Base-by-base conservation (phyloP, 169 alveolate genomes). In the Babesia ovata region DNA sequence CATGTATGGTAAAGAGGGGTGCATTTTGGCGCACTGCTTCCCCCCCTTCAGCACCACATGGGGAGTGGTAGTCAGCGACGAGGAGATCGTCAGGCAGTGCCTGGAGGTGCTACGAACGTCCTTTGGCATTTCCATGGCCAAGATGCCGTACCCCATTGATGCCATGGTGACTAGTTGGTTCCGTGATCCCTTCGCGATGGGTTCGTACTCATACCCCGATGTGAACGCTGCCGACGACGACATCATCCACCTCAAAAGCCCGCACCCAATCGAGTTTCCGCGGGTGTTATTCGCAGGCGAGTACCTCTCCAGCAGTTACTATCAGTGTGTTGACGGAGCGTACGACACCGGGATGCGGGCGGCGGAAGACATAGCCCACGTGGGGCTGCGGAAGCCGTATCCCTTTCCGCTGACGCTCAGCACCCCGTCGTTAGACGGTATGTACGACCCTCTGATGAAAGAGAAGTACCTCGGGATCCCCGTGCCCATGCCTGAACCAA, bases 261-360 rank as follows among this genome's bases (percentile, higher is more conserved):
- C 94, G 8, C 91, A 90, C 62, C 94, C 94, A 19, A 50, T 75
- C 29, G 63, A 70, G 39, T 69, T 70, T 36, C 94, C 94, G 12
- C 74, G 77, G 44, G 83, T 90, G 21, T 72, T 90, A 56, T 90
- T 90, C 57, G 77, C 92, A 52, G 94, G 94, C 10, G 94, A 90
- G 67, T 90, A 90, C 62, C 42, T 90, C 12, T 85, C 92, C 19
- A 85, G 84, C 53, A 79, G 89, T 39, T 90, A 90, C 46, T 90
- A 86, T 56, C 94, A 90, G 22, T 90, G 94, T 57, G 89, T 90
- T 24, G 94, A 90, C 60, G 94, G 94, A 19, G 90, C 92, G 0
- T 90, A 73, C 54, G 94, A 90, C 63, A 90, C 94, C 19, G 91
- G 92, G 19, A 82, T 90, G 52, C 71, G 94, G 10, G 94, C 94